These are phyloP conservation scores for Piromyces sp. DNA, from an alignment of 192 early-diverging fungal species.

Conservation along the genomic window DNA sequence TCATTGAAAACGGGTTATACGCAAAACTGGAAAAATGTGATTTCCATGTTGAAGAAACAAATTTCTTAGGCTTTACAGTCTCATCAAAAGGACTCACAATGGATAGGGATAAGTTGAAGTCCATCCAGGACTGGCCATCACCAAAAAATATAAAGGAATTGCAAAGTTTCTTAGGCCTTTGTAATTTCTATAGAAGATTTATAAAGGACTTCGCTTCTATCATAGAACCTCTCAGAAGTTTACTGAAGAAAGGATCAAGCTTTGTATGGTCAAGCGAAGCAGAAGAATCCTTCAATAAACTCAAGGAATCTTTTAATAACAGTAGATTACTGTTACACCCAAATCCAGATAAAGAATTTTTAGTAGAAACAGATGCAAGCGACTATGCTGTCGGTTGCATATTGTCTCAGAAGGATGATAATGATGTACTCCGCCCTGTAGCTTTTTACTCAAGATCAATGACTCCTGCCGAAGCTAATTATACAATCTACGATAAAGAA, in stretches of 20 bases:
- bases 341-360: conserved; percentile 8
- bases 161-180: conserved; percentile 8
- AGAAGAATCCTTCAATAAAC: conserved; percentile 6
- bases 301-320: conserved; percentile 9
- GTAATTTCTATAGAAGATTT: conserved; percentile 15
- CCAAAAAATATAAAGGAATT: conserved; percentile 4
- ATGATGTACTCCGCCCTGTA: no score
- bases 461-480: no score
- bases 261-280: neutral
- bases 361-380: conserved; percentile 18
- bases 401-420: no score
- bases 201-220: conserved; percentile 4
- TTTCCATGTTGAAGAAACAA: neutral
- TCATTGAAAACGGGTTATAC: conserved; percentile 10
- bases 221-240: conserved; percentile 6
- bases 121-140: conserved; percentile 8
- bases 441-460: no score
- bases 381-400: neutral
- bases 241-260: neutral
- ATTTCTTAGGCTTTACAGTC: conserved; percentile 11
- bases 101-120: conserved; percentile 9
- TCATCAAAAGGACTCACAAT: conserved; percentile 10
- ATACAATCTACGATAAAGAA: no score
- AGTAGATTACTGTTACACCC: conserved; percentile 9
- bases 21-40: conserved; percentile 20